These are phyloP conservation scores for Bipolaris gigantea DNA, from an alignment of 2,329 filamentous ascomycete genomes.

Conservation along the genomic window DNA sequence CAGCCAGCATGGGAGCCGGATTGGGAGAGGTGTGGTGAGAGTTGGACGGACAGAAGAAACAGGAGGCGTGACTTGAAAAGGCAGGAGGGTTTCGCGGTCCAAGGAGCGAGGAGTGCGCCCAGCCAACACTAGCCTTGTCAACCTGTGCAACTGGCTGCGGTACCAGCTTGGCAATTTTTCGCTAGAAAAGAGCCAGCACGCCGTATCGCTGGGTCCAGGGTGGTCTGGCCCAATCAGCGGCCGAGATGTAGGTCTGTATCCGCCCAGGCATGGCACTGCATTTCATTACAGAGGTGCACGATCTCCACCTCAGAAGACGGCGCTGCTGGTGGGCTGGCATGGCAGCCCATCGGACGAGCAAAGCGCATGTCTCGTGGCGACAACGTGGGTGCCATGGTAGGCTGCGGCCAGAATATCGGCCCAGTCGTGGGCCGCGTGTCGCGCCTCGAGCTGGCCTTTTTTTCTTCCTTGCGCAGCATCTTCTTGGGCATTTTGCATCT, in stretches of 20 bases:
- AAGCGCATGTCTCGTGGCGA: neutral
- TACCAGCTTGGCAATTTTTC: neutral
- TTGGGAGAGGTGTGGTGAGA: neutral
- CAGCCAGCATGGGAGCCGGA: neutral
- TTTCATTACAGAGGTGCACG: neutral
- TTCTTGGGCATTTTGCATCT: neutral
- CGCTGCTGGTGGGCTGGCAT: neutral
- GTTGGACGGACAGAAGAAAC: neutral
- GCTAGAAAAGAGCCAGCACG: neutral
- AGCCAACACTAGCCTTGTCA: neutral
- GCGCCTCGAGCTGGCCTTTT: neutral
- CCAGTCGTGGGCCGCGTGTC: neutral
- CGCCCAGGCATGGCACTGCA: neutral
- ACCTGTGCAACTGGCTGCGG: neutral
- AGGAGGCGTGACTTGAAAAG: neutral
- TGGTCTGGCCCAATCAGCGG: neutral
- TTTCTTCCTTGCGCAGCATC: neutral
- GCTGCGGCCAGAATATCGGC: neutral
- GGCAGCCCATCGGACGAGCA: neutral
- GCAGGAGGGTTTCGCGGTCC: neutral
- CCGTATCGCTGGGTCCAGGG: constrained; percentile 1
- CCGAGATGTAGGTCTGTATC: neutral
- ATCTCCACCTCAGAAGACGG: neutral
- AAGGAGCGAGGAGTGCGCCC: neutral
- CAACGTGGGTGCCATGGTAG: constrained; percentile 8